Evolutionary conservation across 805 yeast genomes (phyloP), one percentile per base, ranked within the genome.

Genomic region (Candida berthetii): DNA sequence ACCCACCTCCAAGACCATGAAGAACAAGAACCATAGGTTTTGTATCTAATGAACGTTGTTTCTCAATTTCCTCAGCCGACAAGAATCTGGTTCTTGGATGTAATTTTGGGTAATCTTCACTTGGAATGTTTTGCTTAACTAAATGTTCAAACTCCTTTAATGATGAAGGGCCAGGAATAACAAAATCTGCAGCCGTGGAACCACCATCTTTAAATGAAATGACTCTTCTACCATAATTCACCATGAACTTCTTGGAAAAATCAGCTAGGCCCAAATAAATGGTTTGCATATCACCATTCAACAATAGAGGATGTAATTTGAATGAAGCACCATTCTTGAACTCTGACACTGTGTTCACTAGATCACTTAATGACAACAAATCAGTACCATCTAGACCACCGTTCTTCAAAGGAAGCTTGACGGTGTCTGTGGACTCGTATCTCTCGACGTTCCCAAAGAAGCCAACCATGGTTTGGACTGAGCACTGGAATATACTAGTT

Each of bases 1-100:
- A 79, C 1, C 95, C 95, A 44, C 93, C 91, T 20, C 85, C 82
- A 31, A 85, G 66, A 2, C 93, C 95, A 53, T 85, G 91, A 38
- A 74, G 61, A 8, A 82, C 75, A 27, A 85, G 64, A 17, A 80
- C 67, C 37, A 85, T 64, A 3, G 90, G 90, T 45, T 68, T 69
- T 0, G 46, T 34, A 16, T 51, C 55, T 22, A 54, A 52, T 9
- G 65, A 57, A 42, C 69, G 69, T 2, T 55, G 49, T 7, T 55
- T 53, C 3, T 54, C 50, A 27, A 75, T 62, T 47, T 75, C 78
- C 1, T 59, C 57, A 1, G 71, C 71, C 20, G 74, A 66, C 44
- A 80, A 60, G 54, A 74, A 84, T 56, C 85, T 71, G 1, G 86
- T 81, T 48, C 89, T 67, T 20, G 87, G 85, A 32, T 84, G 88